phyloP scores from a whole-genome alignment of 2,329 filamentous ascomycete species.

The Cyphellophora europaea region DNA sequence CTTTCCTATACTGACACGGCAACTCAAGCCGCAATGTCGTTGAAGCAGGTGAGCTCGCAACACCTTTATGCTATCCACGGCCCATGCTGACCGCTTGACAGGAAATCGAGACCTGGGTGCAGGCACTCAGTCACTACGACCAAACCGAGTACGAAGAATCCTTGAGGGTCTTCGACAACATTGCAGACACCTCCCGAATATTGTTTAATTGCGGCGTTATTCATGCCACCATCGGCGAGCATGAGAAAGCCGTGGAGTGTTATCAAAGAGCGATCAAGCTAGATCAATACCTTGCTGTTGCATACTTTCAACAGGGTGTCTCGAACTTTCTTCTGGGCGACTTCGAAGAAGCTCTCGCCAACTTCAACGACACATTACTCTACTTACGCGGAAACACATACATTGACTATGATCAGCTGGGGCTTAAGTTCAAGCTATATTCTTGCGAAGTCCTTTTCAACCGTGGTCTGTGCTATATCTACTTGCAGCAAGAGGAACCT shows the following conservation, averaged over 20 bases:
- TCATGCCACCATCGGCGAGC: constrained; percentile 89
- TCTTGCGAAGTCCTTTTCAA: constrained; percentile 98
- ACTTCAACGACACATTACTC: constrained; percentile 95
- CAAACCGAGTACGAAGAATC: constrained; percentile 95
- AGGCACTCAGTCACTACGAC: constrained; percentile 84
- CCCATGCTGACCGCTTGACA: constrained; percentile 30
- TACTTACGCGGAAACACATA: constrained; percentile 93
- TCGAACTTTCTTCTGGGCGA: constrained; percentile 96
- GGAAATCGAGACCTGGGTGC: constrained; percentile 99
- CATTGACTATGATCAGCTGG: constrained; percentile 95
- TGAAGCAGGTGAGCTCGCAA: constrained; percentile 20
- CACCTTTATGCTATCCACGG: background rate
- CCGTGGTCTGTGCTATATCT: constrained; percentile 92
- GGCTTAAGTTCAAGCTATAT: constrained; percentile 90
- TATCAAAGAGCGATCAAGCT: constrained; percentile 86
- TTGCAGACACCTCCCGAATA: constrained; percentile 94
- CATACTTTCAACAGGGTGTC: constrained; percentile 96
- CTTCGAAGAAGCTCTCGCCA: constrained; percentile 92
- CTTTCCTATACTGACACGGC: constrained; percentile 13
- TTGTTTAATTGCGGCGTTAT: constrained; percentile 98
- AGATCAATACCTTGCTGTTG: constrained; percentile 92
- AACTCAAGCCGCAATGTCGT: constrained; percentile 19
- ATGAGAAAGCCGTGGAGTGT: constrained; percentile 90
- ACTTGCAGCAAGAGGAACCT: constrained; percentile 80
- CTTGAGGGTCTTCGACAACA: constrained; percentile 70